These are phyloP conservation scores for thale cress (Arabidopsis thaliana) DNA, from an alignment of 345 rosid genomes.

Conservation along the genomic window TAIR10.1 NC_003071.7:16671001-16671500, in stretches of 20 bases:
- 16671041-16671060: conserved; percentile 23
- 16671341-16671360: conserved; percentile 96
- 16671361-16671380: conserved; percentile 75
- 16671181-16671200: conserved; percentile 2
- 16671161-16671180: not conserved
- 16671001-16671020: conserved; percentile 17
- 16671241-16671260: conserved; percentile 2
- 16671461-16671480: conserved; percentile 93
- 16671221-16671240: not conserved
- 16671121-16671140: conserved; percentile 9
- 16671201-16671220: not conserved
- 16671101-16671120: not conserved
- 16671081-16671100: conserved; percentile 1
- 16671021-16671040: not conserved
- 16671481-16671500: conserved; percentile 79
- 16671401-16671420: conserved; percentile 5
- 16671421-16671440: conserved; percentile 34
- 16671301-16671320: conserved; percentile 97
- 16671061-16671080: not conserved
- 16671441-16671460: conserved; percentile 53
- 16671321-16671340: conserved; percentile 98
- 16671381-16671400: conserved; percentile 28
- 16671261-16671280: conserved; percentile 35
- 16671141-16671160: not conserved
- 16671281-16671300: conserved; percentile 86